Base-by-base conservation (phyloP, 805 yeast species). In the Pichia sporocuriosa region DNA sequence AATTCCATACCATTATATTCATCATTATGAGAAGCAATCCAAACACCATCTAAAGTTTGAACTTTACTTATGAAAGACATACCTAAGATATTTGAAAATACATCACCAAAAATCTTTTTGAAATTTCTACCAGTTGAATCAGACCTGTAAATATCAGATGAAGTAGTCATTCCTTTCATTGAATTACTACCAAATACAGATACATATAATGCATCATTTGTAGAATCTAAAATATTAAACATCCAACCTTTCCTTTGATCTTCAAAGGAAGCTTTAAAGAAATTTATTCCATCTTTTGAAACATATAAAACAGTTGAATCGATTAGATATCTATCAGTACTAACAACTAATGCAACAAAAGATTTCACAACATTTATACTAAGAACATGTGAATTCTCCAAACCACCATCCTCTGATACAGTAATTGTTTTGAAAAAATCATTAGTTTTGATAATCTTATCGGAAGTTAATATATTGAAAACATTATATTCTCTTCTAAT, bases 121-220 rank as follows among this genome's bases (percentile, higher is more conserved):
- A 75, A 80, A 40, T 62, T 66, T 25, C 74, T 57, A 1, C 88
- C 86, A 11, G 74, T 59, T 3, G 84, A 77, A 49, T 78, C 80
- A 5, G 80, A 72, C n/a, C 68, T 56, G 47, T 68, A 73, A 8
- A 76, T 42, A 12, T 69, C 66, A 1, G 72, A 57, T 7, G 55
- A 29, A 1, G 51, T 35, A 6, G 31, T 35, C 3, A n/a, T 3
- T 11, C 4, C 29, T 4, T 48, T 50, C 11, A 31, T 28, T 2
- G 57, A 39, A 25, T 53, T 50, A 11, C 47, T 43, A 13, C 58
- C 60, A 51, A 51, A 58, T 5, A 67, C 63, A 32, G 67, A 67
- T 21, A 74, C 57, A 46, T 69, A 69, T 6, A 73, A 45, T 4
- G 73, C 64, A 40, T 62, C 47, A 6, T 60, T 54, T 6, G 67